Base-by-base conservation (phyloP, 2,329 filamentous ascomycete genomes). In the Ophiostoma himal-ulmi region DNA sequence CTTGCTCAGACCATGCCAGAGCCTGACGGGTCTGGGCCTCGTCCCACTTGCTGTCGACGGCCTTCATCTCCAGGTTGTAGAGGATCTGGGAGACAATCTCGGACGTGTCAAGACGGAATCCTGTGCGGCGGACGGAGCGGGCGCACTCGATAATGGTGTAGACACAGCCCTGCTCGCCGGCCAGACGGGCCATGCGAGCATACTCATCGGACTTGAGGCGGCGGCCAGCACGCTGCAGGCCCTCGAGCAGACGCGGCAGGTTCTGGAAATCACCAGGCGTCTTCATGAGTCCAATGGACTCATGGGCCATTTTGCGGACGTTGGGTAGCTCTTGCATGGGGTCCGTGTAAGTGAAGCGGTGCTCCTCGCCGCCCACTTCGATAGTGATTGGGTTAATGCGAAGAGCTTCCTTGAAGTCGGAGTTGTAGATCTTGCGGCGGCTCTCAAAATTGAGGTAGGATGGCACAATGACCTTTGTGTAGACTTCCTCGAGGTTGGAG, bases 381-480 rank as follows among this genome's bases (percentile, higher is more conserved):
- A 89, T 84, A 72, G 81, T 80, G 72, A 88, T 81, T 52, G 86
- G 85, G 76, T 88, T 85, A 48, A 80, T 78, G 71, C 83, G 79
- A 57, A 90, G 82, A 71, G 78, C 78, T 73, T 82, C 78, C 73
- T 81, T 79, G 77, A 83, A 80, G 72, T 81, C 82, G 17, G 76
- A 73, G 71, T 81, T 79, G 79, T 82, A 84, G 74, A 91, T 78
- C 71, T 85, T 81, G 74, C 83, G 81, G 74, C 82, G 84, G 78
- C 90, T 84, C 68, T 79, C 78, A 37, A 76, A 71, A 30, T 83
- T 81, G 37, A 91, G 84, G 76, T 88, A 85, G 41, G 82, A 79
- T n/a, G 88, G 88, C 60, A 91, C 79, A 76, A 91, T 85, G 77
- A 89, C 83, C 74, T 85, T 84, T 65, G 83, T 79, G 73, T 88